These are phyloP conservation scores for Gossypium arboreum DNA, from an alignment of 345 rosid genomes.

Conservation along the genomic window DNA sequence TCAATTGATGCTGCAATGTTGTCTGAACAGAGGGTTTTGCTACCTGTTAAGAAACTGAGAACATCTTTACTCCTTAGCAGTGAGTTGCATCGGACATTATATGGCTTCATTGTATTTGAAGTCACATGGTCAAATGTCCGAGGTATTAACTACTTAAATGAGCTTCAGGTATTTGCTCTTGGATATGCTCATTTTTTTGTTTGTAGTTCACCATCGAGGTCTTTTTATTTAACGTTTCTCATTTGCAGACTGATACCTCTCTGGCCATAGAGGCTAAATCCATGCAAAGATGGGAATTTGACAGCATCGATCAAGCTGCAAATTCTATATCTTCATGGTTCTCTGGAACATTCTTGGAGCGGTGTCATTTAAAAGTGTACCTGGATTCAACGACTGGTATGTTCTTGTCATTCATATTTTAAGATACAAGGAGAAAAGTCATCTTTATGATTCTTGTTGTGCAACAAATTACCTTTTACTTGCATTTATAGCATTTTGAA, in stretches of 20 bases:
- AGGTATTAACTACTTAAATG: slow-evolving; percentile 86
- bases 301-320: slow-evolving; percentile 77
- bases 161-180: slow-evolving; percentile 70
- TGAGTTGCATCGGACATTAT: slow-evolving; percentile 72
- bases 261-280: slow-evolving; percentile 84
- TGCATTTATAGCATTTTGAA: slow-evolving; percentile 3
- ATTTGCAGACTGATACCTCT: slow-evolving; percentile 82
- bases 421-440: neutral
- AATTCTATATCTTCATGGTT: slow-evolving; percentile 68
- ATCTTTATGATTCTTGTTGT: neutral
- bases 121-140: slow-evolving; percentile 76
- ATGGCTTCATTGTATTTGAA: slow-evolving; percentile 94
- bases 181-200: neutral
- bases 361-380: slow-evolving; percentile 45
- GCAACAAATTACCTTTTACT: neutral
- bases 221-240: slow-evolving; percentile 25
- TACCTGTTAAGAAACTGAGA: slow-evolving; percentile 72
- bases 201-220: neutral
- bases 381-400: slow-evolving; percentile 58
- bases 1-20: slow-evolving; percentile 58
- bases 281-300: slow-evolving; percentile 98
- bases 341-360: slow-evolving; percentile 62
- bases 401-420: neutral
- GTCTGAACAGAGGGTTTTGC: slow-evolving; percentile 49
- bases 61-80: slow-evolving; percentile 52